phyloP scores from a whole-genome alignment of 139 green algal genomes.

The Chlorokybus atmophyticus region DNA sequence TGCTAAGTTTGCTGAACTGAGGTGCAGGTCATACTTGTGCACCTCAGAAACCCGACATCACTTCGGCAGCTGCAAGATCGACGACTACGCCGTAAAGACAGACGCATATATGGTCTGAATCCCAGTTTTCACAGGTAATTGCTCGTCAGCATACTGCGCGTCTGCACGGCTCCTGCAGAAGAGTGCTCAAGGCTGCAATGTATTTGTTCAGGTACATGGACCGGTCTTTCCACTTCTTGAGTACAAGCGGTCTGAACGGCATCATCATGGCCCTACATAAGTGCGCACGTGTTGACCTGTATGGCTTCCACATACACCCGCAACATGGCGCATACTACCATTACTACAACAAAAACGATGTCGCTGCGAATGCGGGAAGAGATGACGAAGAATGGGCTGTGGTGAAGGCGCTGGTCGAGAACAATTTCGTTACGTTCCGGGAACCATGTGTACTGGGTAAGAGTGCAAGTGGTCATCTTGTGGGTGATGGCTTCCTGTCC shows the following conservation, averaged over 20 bases:
- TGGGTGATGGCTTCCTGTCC: too few relatives aligned
- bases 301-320: conserved; percentile 23
- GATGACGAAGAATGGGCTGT: conserved; percentile 11
- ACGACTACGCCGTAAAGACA: too few relatives aligned
- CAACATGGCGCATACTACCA: conserved; percentile 7
- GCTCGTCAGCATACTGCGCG: too few relatives aligned
- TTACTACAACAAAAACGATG: conserved; percentile 16
- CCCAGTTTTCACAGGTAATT: too few relatives aligned
- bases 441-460: conserved; percentile 6
- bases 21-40: too few relatives aligned
- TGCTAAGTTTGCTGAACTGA: too few relatives aligned
- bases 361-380: conserved; percentile 9
- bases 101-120: too few relatives aligned
- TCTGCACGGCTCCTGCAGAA: too few relatives aligned
- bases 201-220: conserved; percentile 15
- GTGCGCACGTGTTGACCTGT: conserved; percentile 14
- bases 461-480: too few relatives aligned
- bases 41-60: too few relatives aligned
- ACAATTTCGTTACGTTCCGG: not conserved
- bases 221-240: conserved; percentile 9
- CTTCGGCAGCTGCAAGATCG: too few relatives aligned
- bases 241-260: conserved; percentile 17
- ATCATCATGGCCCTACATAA: conserved; percentile 18
- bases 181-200: not conserved
- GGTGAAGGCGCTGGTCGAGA: conserved; percentile 1